These are phyloP conservation scores for Bipolaris cookei DNA, from an alignment of 2,329 filamentous ascomycete genomes.

Conservation along the genomic window DNA sequence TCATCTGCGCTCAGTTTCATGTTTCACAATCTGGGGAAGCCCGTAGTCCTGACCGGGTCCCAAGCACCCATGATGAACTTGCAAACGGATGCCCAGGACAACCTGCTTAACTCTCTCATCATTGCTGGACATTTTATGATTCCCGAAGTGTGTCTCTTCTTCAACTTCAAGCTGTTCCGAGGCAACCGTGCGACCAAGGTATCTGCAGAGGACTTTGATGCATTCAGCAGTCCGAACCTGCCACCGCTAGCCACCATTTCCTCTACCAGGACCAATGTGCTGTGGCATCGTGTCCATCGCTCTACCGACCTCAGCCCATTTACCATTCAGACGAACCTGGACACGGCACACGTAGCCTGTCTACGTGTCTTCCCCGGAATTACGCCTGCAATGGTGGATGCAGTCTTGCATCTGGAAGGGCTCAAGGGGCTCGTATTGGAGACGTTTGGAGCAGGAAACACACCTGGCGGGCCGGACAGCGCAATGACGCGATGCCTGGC, in stretches of 20 bases:
- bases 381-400: slow-evolving; percentile 90
- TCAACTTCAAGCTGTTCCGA: slow-evolving; percentile 87
- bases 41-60: slow-evolving; percentile 78
- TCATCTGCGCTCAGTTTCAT: slow-evolving; percentile 92
- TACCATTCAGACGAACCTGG: slow-evolving; percentile 73
- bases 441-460: slow-evolving; percentile 92
- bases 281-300: slow-evolving; percentile 78
- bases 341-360: slow-evolving; percentile 88
- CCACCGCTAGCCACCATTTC: slow-evolving; percentile 82
- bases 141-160: slow-evolving; percentile 91
- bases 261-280: slow-evolving; percentile 78
- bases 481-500: slow-evolving; percentile 78
- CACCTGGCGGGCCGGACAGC: slow-evolving; percentile 80
- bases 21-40: slow-evolving; percentile 88
- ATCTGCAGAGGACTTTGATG: slow-evolving; percentile 82
- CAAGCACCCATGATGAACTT: slow-evolving; percentile 85
- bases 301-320: slow-evolving; percentile 78
- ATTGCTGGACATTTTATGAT: slow-evolving; percentile 92
- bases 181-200: slow-evolving; percentile 90
- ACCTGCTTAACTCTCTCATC: slow-evolving; percentile 84
- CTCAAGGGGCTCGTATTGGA: slow-evolving; percentile 84
- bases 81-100: slow-evolving; percentile 90
- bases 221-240: slow-evolving; percentile 87
- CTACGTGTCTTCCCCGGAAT: slow-evolving; percentile 91
- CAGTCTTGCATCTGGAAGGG: slow-evolving; percentile 76